These are phyloP conservation scores for Adenanthera pavonina DNA, from an alignment of 306 rosid species.

Conservation along the genomic window DNA sequence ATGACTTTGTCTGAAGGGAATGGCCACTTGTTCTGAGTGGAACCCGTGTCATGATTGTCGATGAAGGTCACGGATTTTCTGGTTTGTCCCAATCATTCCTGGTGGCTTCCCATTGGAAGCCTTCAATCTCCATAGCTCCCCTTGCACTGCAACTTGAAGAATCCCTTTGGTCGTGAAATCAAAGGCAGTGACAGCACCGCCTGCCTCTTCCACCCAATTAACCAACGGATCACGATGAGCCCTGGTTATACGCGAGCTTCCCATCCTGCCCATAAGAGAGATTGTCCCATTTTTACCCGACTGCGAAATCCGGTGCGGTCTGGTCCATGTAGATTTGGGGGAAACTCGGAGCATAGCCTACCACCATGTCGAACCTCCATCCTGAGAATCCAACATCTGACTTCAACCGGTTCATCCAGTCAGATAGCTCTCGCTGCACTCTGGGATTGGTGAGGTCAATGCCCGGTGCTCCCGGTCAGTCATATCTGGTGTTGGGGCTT, in stretches of 20 bases:
- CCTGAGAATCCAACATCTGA: conserved; percentile 73
- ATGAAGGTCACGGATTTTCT: conserved; percentile 72
- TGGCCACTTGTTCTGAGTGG: conserved; percentile 66
- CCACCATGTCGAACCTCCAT: conserved; percentile 78
- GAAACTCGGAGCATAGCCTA: conserved; percentile 67
- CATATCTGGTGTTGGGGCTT: too few relatives aligned
- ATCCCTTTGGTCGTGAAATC: conserved; percentile 63
- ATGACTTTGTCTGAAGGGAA: conserved; percentile 75
- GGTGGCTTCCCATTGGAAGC: conserved; percentile 63
- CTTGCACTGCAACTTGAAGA: conserved; percentile 62
- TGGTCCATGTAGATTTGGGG: conserved; percentile 61
- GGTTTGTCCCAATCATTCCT: conserved; percentile 79
- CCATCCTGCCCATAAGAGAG: conserved; percentile 42
- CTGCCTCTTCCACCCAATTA: conserved; percentile 48
- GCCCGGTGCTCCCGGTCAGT: conserved; percentile 53
- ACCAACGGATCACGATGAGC: conserved; percentile 42
- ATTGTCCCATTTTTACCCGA: conserved; percentile 72
- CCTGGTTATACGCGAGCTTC: conserved; percentile 51
- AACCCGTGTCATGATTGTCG: conserved; percentile 84
- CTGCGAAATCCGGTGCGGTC: conserved; percentile 73
- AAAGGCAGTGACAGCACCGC: conserved; percentile 57
- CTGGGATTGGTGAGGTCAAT: conserved; percentile 78
- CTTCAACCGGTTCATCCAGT: conserved; percentile 85
- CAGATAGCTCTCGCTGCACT: conserved; percentile 70
- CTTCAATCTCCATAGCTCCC: conserved; percentile 66